Evolutionary conservation across 2,329 filamentous ascomycete species (phyloP), one percentile per base, ranked within the genome.

Genomic region (Xylariomycetidae sp.): DNA sequence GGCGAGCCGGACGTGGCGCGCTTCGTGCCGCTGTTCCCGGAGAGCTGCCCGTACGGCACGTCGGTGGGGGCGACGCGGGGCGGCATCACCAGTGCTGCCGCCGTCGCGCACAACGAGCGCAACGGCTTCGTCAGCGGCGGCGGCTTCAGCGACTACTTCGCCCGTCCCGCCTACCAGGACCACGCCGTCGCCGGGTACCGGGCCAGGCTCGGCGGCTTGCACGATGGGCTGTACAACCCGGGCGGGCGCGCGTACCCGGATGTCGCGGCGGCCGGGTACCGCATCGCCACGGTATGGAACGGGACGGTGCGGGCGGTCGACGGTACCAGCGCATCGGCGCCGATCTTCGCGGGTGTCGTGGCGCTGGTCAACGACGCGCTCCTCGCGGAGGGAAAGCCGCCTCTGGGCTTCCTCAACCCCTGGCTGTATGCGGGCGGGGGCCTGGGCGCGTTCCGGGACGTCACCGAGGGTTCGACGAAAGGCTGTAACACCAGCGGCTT

Each of bases 11-110:
- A 75, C 43, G 70, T 60, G 1, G 62, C 63, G 6, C 60, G 61
- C 10, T 79, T 79, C 56, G 52, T 71, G 3, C 67, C 74, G 1
- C 55, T 55, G 13, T 80, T 79, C 60, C 76, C 76, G 0, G 61
- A 68, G 1, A 46, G 44, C 10, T 64, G 60, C 39, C 61, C 61
- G 2, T 61, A 53, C 35, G 48, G 57, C 15, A 56, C 57, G 5
- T 35, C 46, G 3, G 53, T 59, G 14, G 60, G 52, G 26, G 56
- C 40, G 6, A 59, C 48, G 29, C 61, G 50, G 3, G 49, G 49
- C 6, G 46, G 46, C 8, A 53, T 49, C n/a, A 36, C 45, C 5
- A 48, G 47, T 1, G 38, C 41, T 6, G 44, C 49, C 20, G n/a
- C n/a, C n/a, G n/a, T n/a, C n/a, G n/a, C n/a, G n/a, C n/a, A n/a